These are phyloP conservation scores for Prunus kanzakura DNA, from an alignment of 306 rosid species.

Conservation along the genomic window DNA sequence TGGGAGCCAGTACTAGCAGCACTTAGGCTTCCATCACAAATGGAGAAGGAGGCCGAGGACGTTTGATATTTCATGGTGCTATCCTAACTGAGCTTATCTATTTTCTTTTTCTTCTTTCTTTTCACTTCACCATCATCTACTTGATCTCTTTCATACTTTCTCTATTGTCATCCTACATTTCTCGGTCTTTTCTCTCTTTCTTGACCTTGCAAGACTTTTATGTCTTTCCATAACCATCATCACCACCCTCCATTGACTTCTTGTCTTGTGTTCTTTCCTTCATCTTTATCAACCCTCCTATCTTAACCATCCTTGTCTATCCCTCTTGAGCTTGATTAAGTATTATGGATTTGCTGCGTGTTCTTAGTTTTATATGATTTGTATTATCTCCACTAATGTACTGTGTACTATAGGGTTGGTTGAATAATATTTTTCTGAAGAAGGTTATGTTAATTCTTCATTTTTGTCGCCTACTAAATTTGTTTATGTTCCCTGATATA, in stretches of 20 bases:
- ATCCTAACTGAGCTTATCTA: slow-evolving; percentile 57
- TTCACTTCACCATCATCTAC: fast-evolving
- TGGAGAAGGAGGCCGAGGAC: background rate
- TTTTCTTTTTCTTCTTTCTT: no score
- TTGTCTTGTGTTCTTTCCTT: fast-evolving
- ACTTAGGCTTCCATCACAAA: slow-evolving; percentile 16
- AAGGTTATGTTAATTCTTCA: background rate
- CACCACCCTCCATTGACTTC: fast-evolving
- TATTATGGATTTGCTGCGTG: background rate
- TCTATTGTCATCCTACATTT: no score
- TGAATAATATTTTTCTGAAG: background rate
- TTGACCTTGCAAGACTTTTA: slow-evolving; percentile 89
- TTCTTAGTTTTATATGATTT: background rate
- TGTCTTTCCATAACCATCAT: fast-evolving
- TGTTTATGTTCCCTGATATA: background rate
- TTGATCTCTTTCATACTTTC: background rate
- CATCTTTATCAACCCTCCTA: slow-evolving; percentile 16
- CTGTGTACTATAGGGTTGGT: background rate
- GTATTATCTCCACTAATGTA: background rate
- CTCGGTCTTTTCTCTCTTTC: slow-evolving; percentile 29
- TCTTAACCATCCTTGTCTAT: slow-evolving; percentile 12
- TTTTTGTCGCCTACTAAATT: background rate
- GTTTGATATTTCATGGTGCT: slow-evolving; percentile 38
- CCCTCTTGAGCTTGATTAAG: slow-evolving; percentile 65
- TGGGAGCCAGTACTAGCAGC: slow-evolving; percentile 9